phyloP scores from a whole-genome alignment of 495 filamentous ascomycete species.

The Xylaria curta region DNA sequence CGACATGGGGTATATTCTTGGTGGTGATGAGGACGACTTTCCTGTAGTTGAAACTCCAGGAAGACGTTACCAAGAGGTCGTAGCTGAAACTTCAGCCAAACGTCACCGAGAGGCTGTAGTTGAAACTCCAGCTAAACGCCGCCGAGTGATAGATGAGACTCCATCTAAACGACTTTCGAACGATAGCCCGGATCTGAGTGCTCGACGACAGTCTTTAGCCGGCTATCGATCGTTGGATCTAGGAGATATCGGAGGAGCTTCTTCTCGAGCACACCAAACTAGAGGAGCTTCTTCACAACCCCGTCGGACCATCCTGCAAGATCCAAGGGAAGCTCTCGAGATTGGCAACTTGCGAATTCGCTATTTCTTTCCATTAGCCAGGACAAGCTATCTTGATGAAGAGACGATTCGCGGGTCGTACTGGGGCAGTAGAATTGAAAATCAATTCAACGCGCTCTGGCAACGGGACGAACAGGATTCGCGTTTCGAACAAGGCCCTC shows the following conservation, averaged over 20 bases:
- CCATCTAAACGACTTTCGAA: no score
- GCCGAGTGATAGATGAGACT: no score
- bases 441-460: background rate
- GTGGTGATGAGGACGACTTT: background rate
- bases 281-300: no score
- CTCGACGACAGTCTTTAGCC: background rate
- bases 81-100: no score
- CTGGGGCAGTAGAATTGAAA: background rate
- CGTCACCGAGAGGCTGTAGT: background rate
- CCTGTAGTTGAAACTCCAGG: no score
- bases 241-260: background rate
- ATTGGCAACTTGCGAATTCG: background rate
- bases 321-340: background rate
- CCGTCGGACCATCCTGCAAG: no score
- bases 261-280: background rate
- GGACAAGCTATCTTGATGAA: background rate
- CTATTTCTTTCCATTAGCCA: background rate
- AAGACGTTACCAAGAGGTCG: no score
- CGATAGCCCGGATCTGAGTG: background rate
- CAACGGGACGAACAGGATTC: background rate
- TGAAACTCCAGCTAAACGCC: background rate
- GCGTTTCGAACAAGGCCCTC: background rate
- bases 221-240: no score
- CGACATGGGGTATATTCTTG: background rate
- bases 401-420: background rate